Evolutionary conservation across 2,329 filamentous ascomycete species (phyloP), one percentile per base, ranked within the genome.

Genomic region (Exophiala sp.): DNA sequence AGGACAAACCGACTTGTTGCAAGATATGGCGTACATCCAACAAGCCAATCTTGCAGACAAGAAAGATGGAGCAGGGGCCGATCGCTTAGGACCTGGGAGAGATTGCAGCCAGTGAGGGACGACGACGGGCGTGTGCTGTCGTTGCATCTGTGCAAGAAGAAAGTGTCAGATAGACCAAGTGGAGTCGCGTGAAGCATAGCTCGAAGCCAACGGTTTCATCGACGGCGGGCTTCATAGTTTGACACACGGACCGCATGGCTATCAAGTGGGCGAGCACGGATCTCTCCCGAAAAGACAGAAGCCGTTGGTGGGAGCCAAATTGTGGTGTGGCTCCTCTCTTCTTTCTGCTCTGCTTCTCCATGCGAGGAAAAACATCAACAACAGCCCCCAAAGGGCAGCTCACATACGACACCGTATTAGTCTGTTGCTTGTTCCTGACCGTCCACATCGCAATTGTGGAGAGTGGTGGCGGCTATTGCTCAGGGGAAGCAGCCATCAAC

Each of bases 151-250:
- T 6, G 13, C 7, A 16, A 37, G 3, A 16, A 37, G 41, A 47
- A 43, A 46, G 34, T 46, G 53, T 56, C 46, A 50, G 53, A 56
- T 35, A 34, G 40, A 44, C 7, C n/a, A 9, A 54, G 50, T 51
- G 46, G 53, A 51, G 41, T 24, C 27, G 13, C 24, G 14, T 34
- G 46, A 30, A 52, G 53, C 46, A 37, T 48, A 23, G 35, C 39
- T 29, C 22, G 44, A 21, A 30, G 18, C 52, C 48, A 44, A 41
- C 42, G 52, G n/a, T 55, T 51, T 51, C 46, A 54, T 50, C 47
- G 32, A 19, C 16, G 29, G 9, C 14, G 16, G 27, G 27, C 16
- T 13, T n/a, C 14, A 16, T 11, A 39, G n/a, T 5, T 23, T 21
- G 38, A 30, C 40, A 43, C 40, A 42, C 1, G 6, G 16, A 34